A percentile compares a stretch with the other conserved stretches of the same genome.
These are phyloP conservation scores for Ogataea glucozyma DNA, from an alignment of 805 yeast genomes.

Conservation along the genomic window DNA sequence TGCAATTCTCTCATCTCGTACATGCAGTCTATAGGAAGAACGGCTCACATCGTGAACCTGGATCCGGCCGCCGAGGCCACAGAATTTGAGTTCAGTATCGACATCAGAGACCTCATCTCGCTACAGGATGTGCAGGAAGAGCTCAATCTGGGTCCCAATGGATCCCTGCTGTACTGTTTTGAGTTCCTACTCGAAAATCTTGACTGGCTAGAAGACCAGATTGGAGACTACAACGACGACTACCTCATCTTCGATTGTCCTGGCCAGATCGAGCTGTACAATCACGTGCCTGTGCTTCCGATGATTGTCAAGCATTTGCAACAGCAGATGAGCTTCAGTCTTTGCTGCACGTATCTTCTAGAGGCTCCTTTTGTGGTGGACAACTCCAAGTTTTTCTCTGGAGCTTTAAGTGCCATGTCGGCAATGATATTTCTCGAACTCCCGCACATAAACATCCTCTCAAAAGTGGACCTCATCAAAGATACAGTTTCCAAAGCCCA, in stretches of 20 bases:
- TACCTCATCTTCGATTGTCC: slow-evolving; percentile 95
- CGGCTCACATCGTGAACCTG: slow-evolving; percentile 91
- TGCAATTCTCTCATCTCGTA: slow-evolving; percentile 85
- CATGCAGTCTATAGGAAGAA: slow-evolving; percentile 86
- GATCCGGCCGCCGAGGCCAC: slow-evolving; percentile 98
- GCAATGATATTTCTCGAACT: slow-evolving; percentile 94
- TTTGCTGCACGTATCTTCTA: slow-evolving; percentile 89
- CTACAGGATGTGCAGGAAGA: slow-evolving; percentile 96
- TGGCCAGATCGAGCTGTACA: slow-evolving; percentile 92
- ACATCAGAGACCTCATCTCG: slow-evolving; percentile 86
- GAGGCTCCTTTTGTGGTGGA: slow-evolving; percentile 96
- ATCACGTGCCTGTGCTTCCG: slow-evolving; percentile 93
- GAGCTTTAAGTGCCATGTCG: slow-evolving; percentile 95
- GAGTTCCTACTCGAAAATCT: slow-evolving; percentile 85
- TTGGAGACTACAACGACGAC: slow-evolving; percentile 94
- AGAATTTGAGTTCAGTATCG: slow-evolving; percentile 88
- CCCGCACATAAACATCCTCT: slow-evolving; percentile 89
- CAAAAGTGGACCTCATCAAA: slow-evolving; percentile 83
- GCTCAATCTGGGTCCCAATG: slow-evolving; percentile 90
- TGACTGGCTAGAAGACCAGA: slow-evolving; percentile 97
- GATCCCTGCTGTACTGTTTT: slow-evolving; percentile 90
- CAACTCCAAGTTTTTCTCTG: slow-evolving; percentile 88
- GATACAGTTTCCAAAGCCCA: slow-evolving; percentile 75
- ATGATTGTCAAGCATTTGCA: slow-evolving; percentile 83
- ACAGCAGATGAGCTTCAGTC: slow-evolving; percentile 73